Evolutionary conservation across 2,329 filamentous ascomycete species (phyloP).

Genomic region (Gnomoniopsis smithogilvyi): DNA sequence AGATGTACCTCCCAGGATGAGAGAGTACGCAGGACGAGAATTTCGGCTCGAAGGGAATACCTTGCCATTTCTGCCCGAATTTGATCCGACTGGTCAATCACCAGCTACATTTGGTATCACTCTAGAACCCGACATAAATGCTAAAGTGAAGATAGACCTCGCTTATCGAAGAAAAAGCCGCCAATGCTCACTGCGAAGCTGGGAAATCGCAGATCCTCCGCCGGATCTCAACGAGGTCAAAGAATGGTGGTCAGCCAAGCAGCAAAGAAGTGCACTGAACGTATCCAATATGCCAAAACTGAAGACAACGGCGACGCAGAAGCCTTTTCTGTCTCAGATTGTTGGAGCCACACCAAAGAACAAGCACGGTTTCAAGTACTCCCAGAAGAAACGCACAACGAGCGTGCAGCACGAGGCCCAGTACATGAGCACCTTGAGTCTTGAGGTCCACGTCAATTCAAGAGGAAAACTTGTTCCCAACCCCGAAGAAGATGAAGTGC

Average conservation of each 20-base stretch:
- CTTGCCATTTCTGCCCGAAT: slow-evolving; percentile 75
- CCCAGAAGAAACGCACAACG: slow-evolving; percentile 69
- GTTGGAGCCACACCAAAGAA: slow-evolving; percentile 83
- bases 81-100: slow-evolving; percentile 62
- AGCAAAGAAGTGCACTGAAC: slow-evolving; percentile 20
- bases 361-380: slow-evolving; percentile 80
- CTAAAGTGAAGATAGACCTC: slow-evolving; percentile 42
- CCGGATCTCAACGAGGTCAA: slow-evolving; percentile 69
- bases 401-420: slow-evolving; percentile 80
- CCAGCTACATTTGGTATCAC: slow-evolving; percentile 54
- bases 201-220: slow-evolving; percentile 72
- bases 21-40: slow-evolving; percentile 85
- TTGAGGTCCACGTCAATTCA: slow-evolving; percentile 90
- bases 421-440: slow-evolving; percentile 95
- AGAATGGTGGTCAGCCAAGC: slow-evolving; percentile 57
- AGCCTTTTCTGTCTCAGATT: slow-evolving; percentile 70
- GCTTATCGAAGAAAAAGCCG: slow-evolving; percentile 49
- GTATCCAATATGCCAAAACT: slow-evolving; percentile 19
- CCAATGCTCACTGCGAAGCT: slow-evolving; percentile 62
- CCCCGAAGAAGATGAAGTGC: slow-evolving; percentile 84
- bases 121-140: slow-evolving; percentile 43
- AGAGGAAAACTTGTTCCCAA: slow-evolving; percentile 79
- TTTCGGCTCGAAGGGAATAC: slow-evolving; percentile 75
- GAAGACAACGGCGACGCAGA: slow-evolving; percentile 22
- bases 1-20: slow-evolving; percentile 72